These are phyloP conservation scores for Paratinospora sagittata DNA, from an alignment of 164 flowering plant genomes.

Conservation along the genomic window DNA sequence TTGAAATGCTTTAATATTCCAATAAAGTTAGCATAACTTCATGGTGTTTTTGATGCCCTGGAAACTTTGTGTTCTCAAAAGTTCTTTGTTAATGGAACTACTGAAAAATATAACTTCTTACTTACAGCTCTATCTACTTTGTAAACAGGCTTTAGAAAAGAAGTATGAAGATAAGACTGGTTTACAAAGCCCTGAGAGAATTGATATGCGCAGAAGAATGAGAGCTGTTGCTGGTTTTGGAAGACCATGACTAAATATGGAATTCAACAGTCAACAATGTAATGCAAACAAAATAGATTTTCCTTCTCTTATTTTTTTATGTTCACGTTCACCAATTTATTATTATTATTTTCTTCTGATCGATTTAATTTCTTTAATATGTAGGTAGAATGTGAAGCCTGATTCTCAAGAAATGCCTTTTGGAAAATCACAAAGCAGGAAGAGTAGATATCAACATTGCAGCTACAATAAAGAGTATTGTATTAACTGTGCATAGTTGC, in stretches of 20 bases:
- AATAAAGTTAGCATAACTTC: background rate
- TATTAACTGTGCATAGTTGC: slow-evolving; percentile 6
- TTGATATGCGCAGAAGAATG: slow-evolving; percentile 39
- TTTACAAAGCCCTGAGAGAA: slow-evolving; percentile 70
- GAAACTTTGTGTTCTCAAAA: background rate
- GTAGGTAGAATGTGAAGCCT: slow-evolving; percentile 2
- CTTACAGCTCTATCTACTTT: slow-evolving; percentile 6
- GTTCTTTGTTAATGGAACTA: background rate
- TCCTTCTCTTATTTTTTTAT: slow-evolving; percentile 4
- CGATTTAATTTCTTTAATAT: background rate
- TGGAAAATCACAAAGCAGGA: slow-evolving; percentile 5
- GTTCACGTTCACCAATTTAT: background rate
- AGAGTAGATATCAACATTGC: slow-evolving; percentile 3
- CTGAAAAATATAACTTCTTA: background rate
- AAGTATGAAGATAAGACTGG: slow-evolving; percentile 76
- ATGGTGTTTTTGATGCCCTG: background rate
- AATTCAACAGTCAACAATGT: slow-evolving; percentile 13
- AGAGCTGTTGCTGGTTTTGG: slow-evolving; percentile 72
- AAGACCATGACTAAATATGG: slow-evolving; percentile 26
- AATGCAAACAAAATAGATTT: background rate
- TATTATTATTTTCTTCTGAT: background rate
- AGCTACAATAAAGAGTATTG: slow-evolving; percentile 3
- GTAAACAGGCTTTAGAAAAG: slow-evolving; percentile 73
- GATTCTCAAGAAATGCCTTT: slow-evolving; percentile 7
- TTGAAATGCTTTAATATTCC: background rate